Conservation (phyloP, 768 basidiomycete genomes). For the Gelatoporia subvermispora region DNA sequence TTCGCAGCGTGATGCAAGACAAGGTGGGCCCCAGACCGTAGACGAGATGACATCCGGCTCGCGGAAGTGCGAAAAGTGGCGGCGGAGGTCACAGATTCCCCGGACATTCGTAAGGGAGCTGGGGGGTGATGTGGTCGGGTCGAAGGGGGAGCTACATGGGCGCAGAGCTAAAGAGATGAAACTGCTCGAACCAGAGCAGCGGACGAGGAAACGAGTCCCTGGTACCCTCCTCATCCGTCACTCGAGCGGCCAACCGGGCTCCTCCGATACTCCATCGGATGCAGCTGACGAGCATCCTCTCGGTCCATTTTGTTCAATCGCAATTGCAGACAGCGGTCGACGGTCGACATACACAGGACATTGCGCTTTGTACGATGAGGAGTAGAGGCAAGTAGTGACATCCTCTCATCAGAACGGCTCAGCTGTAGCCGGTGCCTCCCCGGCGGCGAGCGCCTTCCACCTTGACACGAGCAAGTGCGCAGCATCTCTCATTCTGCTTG, state of each 20-base stretch:
- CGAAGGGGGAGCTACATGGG: not conserved
- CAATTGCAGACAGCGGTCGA: no score
- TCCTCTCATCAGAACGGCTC: no score
- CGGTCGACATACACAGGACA: no score
- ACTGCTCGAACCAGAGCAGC: constrained; percentile 4
- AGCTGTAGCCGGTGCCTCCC: no score
- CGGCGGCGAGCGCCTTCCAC: no score
- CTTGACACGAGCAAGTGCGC: no score
- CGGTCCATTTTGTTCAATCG: no score
- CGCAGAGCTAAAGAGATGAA: not conserved
- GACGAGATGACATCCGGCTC: not conserved
- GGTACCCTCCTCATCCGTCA: constrained; percentile 2
- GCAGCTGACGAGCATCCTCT: no score
- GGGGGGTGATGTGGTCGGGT: not conserved
- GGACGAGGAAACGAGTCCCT: constrained; percentile 2
- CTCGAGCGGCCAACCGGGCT: not conserved
- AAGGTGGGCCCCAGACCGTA: constrained; percentile 2
- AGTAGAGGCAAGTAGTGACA: no score
- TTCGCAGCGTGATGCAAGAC: constrained; percentile 43
- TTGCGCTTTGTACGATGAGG: no score
- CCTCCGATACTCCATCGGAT: not conserved
- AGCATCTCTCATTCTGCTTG: no score
- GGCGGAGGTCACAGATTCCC: not conserved
- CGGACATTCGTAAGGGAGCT: not conserved
- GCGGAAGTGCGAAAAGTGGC: not conserved